Conservation (phyloP, 2,329 filamentous ascomycete genomes). For the Esteya vermicola region DNA sequence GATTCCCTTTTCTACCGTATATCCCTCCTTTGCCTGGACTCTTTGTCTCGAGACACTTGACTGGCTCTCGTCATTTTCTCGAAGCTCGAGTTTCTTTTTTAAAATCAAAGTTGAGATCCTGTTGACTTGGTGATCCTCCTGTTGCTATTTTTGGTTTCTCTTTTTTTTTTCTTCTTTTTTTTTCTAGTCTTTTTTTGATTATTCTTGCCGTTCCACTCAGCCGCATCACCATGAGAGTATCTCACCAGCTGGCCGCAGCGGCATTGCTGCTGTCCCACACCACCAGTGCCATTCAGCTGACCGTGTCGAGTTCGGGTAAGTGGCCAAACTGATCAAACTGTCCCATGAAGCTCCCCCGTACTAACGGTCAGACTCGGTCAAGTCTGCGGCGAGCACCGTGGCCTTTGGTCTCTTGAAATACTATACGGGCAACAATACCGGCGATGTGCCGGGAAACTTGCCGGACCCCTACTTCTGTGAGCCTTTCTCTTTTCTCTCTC, state of each 20-base stretch:
- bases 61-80: too few relatives aligned
- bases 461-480: constrained; percentile 51
- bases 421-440: constrained; percentile 44
- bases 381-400: constrained; percentile 30
- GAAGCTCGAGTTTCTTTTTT: too few relatives aligned
- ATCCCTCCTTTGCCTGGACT: too few relatives aligned
- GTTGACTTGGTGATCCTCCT: constrained; percentile 6
- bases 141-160: background rate
- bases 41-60: too few relatives aligned
- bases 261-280: constrained; percentile 8
- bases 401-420: constrained; percentile 24
- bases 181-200: constrained; percentile 3
- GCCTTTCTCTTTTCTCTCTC: constrained; percentile 8
- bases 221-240: background rate
- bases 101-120: too few relatives aligned
- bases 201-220: too few relatives aligned
- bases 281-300: constrained; percentile 8
- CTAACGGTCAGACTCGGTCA: constrained; percentile 30
- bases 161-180: constrained; percentile 7
- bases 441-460: constrained; percentile 42
- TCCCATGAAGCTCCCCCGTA: too few relatives aligned
- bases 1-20: too few relatives aligned
- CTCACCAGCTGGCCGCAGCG: constrained; percentile 2
- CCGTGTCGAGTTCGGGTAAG: background rate
- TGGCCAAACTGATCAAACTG: background rate